Conservation (phyloP, 2,329 filamentous ascomycete genomes). For the Zymoseptoria ardabiliae region DNA sequence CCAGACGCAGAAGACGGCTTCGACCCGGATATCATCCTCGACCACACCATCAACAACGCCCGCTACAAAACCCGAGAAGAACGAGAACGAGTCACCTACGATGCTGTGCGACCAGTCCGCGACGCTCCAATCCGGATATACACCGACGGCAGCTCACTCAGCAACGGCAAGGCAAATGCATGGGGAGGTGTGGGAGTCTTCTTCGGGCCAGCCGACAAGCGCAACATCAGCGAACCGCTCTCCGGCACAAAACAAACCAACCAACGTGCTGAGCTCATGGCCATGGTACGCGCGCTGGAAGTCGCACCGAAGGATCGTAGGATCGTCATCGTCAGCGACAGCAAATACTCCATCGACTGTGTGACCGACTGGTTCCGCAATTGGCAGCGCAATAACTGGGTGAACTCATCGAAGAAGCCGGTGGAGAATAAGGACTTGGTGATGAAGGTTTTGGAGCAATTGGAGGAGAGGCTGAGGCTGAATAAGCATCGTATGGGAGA, state of each 20-base stretch:
- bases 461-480: constrained; percentile 49
- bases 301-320: constrained; percentile 59
- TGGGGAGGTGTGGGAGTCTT: constrained; percentile 57
- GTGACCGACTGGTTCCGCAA: constrained; percentile 72
- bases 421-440: constrained; percentile 88
- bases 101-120: constrained; percentile 35
- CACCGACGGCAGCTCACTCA: constrained; percentile 56
- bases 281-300: constrained; percentile 75
- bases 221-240: constrained; percentile 68
- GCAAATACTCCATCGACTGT: constrained; percentile 83
- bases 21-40: constrained; percentile 50
- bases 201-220: constrained; percentile 49
- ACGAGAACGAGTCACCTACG: constrained; percentile 39
- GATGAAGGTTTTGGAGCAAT: constrained; percentile 60
- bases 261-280: constrained; percentile 89
- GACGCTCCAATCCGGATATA: constrained; percentile 50
- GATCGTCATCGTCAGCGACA: constrained; percentile 79
- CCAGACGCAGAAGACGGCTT: constrained; percentile 54
- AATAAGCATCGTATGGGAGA: constrained; percentile 23
- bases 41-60: constrained; percentile 47
- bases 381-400: constrained; percentile 75
- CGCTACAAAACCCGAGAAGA: constrained; percentile 49
- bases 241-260: constrained; percentile 75
- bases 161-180: constrained; percentile 50
- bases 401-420: constrained; percentile 57